These are phyloP conservation scores for Auriscalpium vulgare DNA, from an alignment of 768 basidiomycete species.

Conservation along the genomic window DNA sequence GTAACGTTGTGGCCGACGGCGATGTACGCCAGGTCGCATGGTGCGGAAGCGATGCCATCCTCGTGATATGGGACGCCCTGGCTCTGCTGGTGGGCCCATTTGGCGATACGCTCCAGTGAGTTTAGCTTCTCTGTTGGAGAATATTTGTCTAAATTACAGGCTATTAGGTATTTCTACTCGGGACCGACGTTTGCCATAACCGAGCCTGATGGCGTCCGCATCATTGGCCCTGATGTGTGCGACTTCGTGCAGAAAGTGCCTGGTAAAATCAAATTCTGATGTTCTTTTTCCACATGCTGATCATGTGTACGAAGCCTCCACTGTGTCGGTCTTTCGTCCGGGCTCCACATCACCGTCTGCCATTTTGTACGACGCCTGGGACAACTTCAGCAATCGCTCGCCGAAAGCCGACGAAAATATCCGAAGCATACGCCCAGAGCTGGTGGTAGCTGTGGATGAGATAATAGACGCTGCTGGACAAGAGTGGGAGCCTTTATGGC, in stretches of 20 bases:
- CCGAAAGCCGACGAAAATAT: slow-evolving; percentile 93
- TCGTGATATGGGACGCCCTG: slow-evolving; percentile 73
- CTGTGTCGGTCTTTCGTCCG: slow-evolving; percentile 80
- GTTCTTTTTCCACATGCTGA: slow-evolving; percentile 1
- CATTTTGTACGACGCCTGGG: slow-evolving; percentile 88
- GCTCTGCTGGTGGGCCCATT: slow-evolving; percentile 88
- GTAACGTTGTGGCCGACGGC: slow-evolving; percentile 44
- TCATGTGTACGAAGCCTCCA: slow-evolving; percentile 44
- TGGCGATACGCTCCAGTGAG: slow-evolving; percentile 79
- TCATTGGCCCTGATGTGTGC: slow-evolving; percentile 69
- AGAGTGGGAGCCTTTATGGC: slow-evolving; percentile 90
- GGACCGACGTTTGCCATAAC: slow-evolving; percentile 73
- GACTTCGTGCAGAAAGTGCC: slow-evolving; percentile 95
- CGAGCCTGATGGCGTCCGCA: slow-evolving; percentile 85
- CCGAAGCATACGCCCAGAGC: slow-evolving; percentile 77
- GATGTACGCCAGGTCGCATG: slow-evolving; percentile 72
- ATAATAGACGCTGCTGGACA: slow-evolving; percentile 91
- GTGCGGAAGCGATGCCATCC: slow-evolving; percentile 94
- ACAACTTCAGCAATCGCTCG: slow-evolving; percentile 73
- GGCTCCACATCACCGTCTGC: slow-evolving; percentile 90
- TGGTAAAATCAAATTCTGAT: slow-evolving; percentile 30
- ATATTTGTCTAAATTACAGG: slow-evolving; percentile 5
- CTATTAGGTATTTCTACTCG: slow-evolving; percentile 67
- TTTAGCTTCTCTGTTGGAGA: slow-evolving; percentile 1
- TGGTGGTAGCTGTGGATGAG: slow-evolving; percentile 81